Percentiles rank a stretch among this genome's conserved stretches.
These are phyloP conservation scores for Fusarium marasasianum DNA, from an alignment of 2,329 filamentous ascomycete species.

Conservation along the genomic window DNA sequence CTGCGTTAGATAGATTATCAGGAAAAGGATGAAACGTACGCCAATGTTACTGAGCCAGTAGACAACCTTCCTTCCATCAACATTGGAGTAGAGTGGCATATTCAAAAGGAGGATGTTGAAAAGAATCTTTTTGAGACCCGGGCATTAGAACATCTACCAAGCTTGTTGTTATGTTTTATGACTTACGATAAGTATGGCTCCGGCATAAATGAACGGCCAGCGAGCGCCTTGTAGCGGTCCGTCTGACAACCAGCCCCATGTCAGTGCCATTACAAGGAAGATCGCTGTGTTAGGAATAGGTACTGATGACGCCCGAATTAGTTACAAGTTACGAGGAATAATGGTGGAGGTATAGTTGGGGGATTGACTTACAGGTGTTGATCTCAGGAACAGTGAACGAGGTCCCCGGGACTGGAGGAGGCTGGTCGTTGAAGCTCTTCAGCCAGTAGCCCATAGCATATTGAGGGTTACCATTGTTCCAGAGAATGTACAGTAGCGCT, in stretches of 20 bases:
- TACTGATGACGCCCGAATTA: not conserved
- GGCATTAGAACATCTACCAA: not conserved
- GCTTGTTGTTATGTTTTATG: accelerated
- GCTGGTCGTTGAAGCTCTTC: not conserved
- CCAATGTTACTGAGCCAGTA: conserved; percentile 37
- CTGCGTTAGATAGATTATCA: too few relatives aligned
- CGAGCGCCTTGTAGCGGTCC: conserved; percentile 10
- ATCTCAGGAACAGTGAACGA: conserved; percentile 1
- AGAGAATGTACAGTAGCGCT: not conserved
- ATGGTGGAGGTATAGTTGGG: accelerated
- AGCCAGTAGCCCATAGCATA: conserved; percentile 1
- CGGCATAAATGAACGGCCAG: conserved; percentile 31
- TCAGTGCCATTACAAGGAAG: conserved; percentile 24
- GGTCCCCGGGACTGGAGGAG: not conserved
- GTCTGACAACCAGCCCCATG: conserved; percentile 36
- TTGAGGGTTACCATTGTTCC: not conserved
- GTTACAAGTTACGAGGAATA: too few relatives aligned
- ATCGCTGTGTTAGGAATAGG: conserved; percentile 27
- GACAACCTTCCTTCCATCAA: conserved; percentile 15
- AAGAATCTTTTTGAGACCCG: not conserved
- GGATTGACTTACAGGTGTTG: not conserved
- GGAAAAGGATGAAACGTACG: conserved; percentile 8
- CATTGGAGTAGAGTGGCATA: conserved; percentile 27
- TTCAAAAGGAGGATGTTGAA: conserved; percentile 17
- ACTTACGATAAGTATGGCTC: conserved; percentile 25